Percentiles rank a stretch among this genome's conserved stretches.
Conservation (phyloP, 2,329 filamentous ascomycete genomes). For the Arthrobotrys pseudoclavata region DNA sequence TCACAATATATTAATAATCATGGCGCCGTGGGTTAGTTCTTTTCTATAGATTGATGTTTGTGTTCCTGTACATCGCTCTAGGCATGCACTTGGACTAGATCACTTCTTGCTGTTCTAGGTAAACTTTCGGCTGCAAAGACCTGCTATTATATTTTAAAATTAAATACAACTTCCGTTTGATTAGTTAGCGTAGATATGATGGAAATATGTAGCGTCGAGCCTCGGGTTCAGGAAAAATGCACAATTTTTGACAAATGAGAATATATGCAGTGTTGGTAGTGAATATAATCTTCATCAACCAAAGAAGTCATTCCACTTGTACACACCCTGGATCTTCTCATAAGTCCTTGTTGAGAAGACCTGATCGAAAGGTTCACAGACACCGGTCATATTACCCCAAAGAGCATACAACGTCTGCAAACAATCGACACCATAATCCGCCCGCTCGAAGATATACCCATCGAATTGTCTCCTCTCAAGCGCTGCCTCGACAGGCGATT, state of each 20-base stretch:
- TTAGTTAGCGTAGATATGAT: neutral
- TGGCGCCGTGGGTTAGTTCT: no score
- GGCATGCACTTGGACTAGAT: no score
- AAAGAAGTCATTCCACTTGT: slow-evolving; percentile 31
- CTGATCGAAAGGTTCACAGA: slow-evolving; percentile 9
- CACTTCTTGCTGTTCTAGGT: no score
- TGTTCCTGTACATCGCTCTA: no score
- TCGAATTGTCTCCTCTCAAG: slow-evolving; percentile 26
- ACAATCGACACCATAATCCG: slow-evolving; percentile 30
- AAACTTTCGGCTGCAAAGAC: no score
- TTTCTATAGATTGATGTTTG: no score
- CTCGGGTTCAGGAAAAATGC: no score
- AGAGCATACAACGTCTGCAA: slow-evolving; percentile 26
- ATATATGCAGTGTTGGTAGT: neutral
- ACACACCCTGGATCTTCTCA: slow-evolving; percentile 7
- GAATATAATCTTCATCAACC: neutral
- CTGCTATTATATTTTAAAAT: no score
- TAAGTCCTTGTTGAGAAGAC: slow-evolving; percentile 14
- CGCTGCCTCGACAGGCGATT: neutral
- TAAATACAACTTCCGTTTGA: neutral
- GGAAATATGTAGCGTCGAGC: no score
- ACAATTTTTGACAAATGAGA: neutral
- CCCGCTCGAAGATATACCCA: slow-evolving; percentile 32
- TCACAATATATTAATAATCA: no score
- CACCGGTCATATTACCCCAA: slow-evolving; percentile 17